Evolutionary conservation across 2,329 filamentous ascomycete species (phyloP), one percentile per base, ranked within the genome.

Genomic region (Fusarium solani-melongenae): DNA sequence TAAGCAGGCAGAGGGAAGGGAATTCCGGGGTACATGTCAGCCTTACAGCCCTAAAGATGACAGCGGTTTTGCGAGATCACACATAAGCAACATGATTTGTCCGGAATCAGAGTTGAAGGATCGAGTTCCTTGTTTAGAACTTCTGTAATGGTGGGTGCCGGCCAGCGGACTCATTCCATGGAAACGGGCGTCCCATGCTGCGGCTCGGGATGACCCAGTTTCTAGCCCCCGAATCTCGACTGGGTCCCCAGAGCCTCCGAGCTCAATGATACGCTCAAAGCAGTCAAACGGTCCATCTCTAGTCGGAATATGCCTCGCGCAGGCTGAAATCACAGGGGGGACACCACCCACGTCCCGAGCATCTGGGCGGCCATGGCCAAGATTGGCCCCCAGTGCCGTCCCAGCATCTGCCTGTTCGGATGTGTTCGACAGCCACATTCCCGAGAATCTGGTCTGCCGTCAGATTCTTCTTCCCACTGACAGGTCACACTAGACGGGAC

Each of bases 31-130:
- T 74, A 64, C 68, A 72, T 70, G 75, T 77, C 76, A 77, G 76
- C 76, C 76, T 76, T 77, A 77, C 74, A 77, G 75, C 76, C 76
- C 74, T 77, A 77, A 65, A 20, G 36, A 39, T 62, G 56, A 64
- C 66, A 69, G 62, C 51, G 38, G 46, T 33, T 63, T 62, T 31
- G 41, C 31, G 38, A 66, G 55, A 41, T 71, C 51, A 36, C 64
- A 56, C 61, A 68, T 65, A 38, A 62, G 64, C 61, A 55, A 51
- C 41, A 55, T 69, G 46, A 64, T 73, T 75, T 62, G 69, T 57
- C 69, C 38, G 31, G 63, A 38, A 29, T 27, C 20, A 53, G 22
- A 66, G 49, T 60, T 31, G 62, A 51, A 24, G 62, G 61, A 72
- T 62, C 20, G 9, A 11, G 61, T 62, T 59, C 72, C 60, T 64